Percentiles rank a stretch among this genome's conserved stretches.
Conservation (phyloP, 306 rosid genomes). For the Cucurbita pepo region DNA sequence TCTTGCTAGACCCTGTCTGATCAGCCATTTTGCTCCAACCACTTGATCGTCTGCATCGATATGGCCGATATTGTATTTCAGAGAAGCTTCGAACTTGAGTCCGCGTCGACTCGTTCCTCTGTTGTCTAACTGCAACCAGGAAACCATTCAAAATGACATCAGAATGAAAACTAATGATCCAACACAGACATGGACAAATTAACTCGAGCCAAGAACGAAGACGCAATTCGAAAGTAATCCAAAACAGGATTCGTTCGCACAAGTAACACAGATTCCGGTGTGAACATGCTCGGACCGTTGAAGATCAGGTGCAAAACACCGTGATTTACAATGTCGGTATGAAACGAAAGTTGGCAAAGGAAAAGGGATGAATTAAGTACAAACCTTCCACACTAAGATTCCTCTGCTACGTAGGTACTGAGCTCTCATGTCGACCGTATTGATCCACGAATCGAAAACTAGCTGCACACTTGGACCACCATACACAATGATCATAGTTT, state of each 20-base stretch:
- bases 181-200: background rate
- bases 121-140: conserved; percentile 61
- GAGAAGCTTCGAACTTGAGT: conserved; percentile 59
- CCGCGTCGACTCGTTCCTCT: conserved; percentile 90
- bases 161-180: background rate
- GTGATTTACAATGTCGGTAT: background rate
- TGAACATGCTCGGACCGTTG: background rate
- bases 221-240: background rate
- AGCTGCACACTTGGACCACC: conserved; percentile 94
- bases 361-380: conserved; percentile 15
- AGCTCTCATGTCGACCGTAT: conserved; percentile 81
- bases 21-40: conserved; percentile 84
- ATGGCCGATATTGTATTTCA: conserved; percentile 48
- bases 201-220: background rate
- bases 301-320: background rate
- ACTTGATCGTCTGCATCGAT: conserved; percentile 79
- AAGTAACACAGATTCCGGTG: background rate
- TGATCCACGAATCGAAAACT: conserved; percentile 66
- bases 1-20: conserved; percentile 58
- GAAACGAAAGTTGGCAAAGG: background rate
- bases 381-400: conserved; percentile 90
- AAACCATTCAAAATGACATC: background rate
- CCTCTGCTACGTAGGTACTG: conserved; percentile 77
- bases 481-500: conserved; percentile 73
- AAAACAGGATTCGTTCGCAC: background rate